A percentile compares a stretch with the other conserved stretches of the same genome.
These are phyloP conservation scores for Salix arbutifolia DNA, from an alignment of 345 rosid genomes.

Conservation along the genomic window DNA sequence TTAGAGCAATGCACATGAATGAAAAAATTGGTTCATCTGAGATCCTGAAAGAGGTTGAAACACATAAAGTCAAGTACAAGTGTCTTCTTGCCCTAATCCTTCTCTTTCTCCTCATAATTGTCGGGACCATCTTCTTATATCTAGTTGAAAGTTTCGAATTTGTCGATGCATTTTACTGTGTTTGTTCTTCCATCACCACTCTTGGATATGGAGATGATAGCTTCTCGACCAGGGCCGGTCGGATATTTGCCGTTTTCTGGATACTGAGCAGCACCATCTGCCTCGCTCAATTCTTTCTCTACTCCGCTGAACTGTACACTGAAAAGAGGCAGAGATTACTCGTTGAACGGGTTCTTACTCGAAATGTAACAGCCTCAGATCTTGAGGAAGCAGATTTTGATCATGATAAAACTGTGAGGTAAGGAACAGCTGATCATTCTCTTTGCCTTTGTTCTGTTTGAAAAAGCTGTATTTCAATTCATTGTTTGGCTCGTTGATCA, in stretches of 20 bases:
- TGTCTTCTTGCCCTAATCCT: constrained; percentile 17
- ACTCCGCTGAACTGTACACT: constrained; percentile 42
- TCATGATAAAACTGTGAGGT: constrained; percentile 46
- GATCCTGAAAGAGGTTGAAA: constrained; percentile 36
- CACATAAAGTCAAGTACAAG: constrained; percentile 33
- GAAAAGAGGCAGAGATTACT: constrained; percentile 33
- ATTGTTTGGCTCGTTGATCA: constrained; percentile 8
- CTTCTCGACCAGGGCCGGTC: constrained; percentile 43
- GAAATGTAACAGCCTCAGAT: constrained; percentile 33
- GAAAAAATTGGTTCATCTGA: constrained; percentile 27
- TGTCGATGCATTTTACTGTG: constrained; percentile 52
- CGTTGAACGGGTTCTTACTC: constrained; percentile 27
- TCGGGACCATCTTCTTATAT: constrained; percentile 34
- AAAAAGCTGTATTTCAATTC: too few relatives aligned
- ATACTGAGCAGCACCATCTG: constrained; percentile 47
- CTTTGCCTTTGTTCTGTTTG: too few relatives aligned
- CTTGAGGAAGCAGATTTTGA: constrained; percentile 47
- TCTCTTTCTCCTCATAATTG: constrained; percentile 29
- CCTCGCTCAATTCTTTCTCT: constrained; percentile 49
- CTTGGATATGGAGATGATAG: constrained; percentile 58
- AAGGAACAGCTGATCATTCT: background rate
- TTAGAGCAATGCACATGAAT: constrained; percentile 34
- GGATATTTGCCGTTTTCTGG: constrained; percentile 52
- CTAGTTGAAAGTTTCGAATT: constrained; percentile 28
- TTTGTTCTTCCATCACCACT: constrained; percentile 49